A percentile compares a stretch with the other conserved stretches of the same genome.
Conservation (phyloP, 352 stramenopile genomes). For the Phytophthora palmivora region DNA sequence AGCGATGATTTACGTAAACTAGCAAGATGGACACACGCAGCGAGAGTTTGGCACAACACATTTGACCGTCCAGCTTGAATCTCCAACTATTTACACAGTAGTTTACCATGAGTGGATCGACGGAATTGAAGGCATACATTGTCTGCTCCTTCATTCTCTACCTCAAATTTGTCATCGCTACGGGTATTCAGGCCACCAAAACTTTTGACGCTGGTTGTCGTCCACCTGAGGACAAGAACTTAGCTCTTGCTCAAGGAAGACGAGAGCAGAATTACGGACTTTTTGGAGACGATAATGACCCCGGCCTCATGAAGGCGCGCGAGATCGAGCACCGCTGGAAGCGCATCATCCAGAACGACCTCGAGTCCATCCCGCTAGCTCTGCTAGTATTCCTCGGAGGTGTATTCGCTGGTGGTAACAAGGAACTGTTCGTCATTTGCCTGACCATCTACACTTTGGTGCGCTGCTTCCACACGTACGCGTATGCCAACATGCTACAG, state of each 20-base stretch:
- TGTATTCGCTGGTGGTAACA: constrained; percentile 41
- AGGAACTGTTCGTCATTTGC: constrained; percentile 29
- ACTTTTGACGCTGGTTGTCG: constrained; percentile 47
- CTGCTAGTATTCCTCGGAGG: constrained; percentile 41
- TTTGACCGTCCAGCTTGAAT: constrained; percentile 10
- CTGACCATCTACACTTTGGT: constrained; percentile 46
- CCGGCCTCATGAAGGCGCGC: constrained; percentile 30
- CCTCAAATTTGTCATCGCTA: constrained; percentile 48
- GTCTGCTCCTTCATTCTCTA: constrained; percentile 48
- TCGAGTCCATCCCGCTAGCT: constrained; percentile 55
- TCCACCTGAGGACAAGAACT: constrained; percentile 44
- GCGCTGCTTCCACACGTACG: constrained; percentile 55
- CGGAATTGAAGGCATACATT: constrained; percentile 38
- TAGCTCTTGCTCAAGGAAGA: constrained; percentile 40
- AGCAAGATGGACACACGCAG: constrained; percentile 11
- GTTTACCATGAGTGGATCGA: constrained; percentile 31
- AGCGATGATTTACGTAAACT: constrained; percentile 20
- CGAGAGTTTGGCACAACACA: neutral
- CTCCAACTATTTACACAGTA: neutral
- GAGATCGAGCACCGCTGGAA: constrained; percentile 54
- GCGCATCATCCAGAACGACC: constrained; percentile 56
- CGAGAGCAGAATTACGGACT: constrained; percentile 47
- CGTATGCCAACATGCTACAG: constrained; percentile 60
- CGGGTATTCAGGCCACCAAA: constrained; percentile 45
- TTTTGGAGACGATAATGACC: constrained; percentile 29